A percentile compares a stretch with the other conserved stretches of the same genome.
phyloP scores from a whole-genome alignment of 2,329 filamentous ascomycete species.

The Cytospora schulzeri region DNA sequence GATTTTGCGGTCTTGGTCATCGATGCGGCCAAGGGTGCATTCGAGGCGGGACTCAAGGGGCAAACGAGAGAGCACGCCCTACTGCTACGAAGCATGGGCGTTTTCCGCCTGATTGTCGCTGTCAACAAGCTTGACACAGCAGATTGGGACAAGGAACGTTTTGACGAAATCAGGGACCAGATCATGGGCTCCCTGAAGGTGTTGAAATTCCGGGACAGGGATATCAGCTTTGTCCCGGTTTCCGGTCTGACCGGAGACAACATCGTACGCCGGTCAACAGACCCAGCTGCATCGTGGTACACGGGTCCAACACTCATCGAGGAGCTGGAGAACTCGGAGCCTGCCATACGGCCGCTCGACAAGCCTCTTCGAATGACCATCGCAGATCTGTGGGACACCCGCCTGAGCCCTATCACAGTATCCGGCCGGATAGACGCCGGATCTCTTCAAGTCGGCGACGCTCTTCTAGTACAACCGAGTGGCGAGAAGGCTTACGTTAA shows the following conservation, averaged over 20 bases:
- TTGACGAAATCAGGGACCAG: conserved; percentile 82
- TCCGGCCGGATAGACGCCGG: conserved; percentile 86
- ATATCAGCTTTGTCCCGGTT: conserved; percentile 84
- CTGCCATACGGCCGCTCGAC: conserved; percentile 64
- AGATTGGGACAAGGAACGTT: conserved; percentile 79
- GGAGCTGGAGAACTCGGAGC: conserved; percentile 81
- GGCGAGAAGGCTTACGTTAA: conserved; percentile 81
- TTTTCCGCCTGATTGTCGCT: conserved; percentile 84
- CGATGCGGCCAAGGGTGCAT: conserved; percentile 85
- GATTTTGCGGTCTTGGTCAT: conserved; percentile 95
- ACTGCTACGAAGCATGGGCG: conserved; percentile 85
- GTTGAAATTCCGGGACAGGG: conserved; percentile 79
- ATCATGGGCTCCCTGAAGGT: conserved; percentile 79
- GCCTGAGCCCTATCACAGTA: conserved; percentile 80
- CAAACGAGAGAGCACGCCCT: conserved; percentile 94
- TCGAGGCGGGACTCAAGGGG: conserved; percentile 89
- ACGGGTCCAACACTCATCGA: conserved; percentile 76
- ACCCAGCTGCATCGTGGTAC: conserved; percentile 73
- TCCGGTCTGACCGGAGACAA: conserved; percentile 91
- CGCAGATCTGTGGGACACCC: conserved; percentile 80
- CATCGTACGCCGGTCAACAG: conserved; percentile 63
- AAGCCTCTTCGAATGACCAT: conserved; percentile 86
- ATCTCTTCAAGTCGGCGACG: conserved; percentile 81
- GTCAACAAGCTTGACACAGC: conserved; percentile 95
- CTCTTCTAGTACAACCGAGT: conserved; percentile 76